Evolutionary conservation across 352 stramenopile species (phyloP), one percentile per base, ranked within the genome.

Genomic region (Pythium folliculosum): DNA sequence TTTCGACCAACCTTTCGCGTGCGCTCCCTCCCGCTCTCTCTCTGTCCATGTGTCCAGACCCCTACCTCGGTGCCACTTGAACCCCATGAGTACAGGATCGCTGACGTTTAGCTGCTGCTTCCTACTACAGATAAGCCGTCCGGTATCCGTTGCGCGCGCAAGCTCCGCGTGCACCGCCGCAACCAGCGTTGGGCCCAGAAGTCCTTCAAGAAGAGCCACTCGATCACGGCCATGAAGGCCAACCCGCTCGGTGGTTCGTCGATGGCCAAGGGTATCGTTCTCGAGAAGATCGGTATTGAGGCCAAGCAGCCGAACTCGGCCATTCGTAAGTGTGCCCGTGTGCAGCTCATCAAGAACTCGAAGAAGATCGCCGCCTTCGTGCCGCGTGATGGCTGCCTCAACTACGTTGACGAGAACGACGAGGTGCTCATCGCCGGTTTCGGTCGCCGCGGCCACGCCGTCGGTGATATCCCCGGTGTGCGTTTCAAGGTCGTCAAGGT

Each of bases 341-440:
- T 99, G 67, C 98, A 99, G 88, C 88, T 99, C 44, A 99, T 99
- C 88, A 99, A 99, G 96, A 99, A 99, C 85, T 98, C 97, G 75
- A 99, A 99, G 97, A 99, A 99, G 91, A 99, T 99, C 82, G 97
- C 98, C 25, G 97, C 97, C 68, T 99, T 99, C 90, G 98, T 99
- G 70, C 98, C 98, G 60, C 92, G 97, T 54, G 98, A 99, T 97
- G 98, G 98, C 90, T 99, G 97, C 88, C 86, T 99, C 74, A 99
- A 99, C 94, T 99, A 98, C 84, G 95, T 99, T 66, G 98, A 99
- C 80, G 97, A 99, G 84, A 99, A 99, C 86, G 97, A 99, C 84
- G 98, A 99, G 90, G 98, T 99, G 47, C 84, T 99, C 60, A 99
- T 99, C 73, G 97, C 97, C 70, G 98, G 98, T 73, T 99, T 99